phyloP scores from a whole-genome alignment of 371 early-diverging fungal species.

The Mortierella sp. region DNA sequence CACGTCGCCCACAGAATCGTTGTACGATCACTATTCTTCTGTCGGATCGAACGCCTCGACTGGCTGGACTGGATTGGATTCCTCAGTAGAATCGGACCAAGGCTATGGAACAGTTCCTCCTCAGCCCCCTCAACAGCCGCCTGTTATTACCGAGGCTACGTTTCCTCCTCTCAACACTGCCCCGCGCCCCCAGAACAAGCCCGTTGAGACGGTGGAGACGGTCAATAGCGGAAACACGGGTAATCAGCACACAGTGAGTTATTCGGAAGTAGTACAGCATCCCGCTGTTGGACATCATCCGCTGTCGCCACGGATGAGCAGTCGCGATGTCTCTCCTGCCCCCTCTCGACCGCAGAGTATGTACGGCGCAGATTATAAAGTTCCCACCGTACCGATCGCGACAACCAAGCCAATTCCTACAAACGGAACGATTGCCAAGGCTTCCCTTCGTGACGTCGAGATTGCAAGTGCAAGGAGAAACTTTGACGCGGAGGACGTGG shows the following conservation, averaged over 20 bases:
- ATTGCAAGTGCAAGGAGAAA: constrained; percentile 5
- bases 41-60: constrained; percentile 37
- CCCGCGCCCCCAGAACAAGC: background rate
- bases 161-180: constrained; percentile 38
- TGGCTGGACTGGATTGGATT: constrained; percentile 33
- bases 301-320: constrained; percentile 17
- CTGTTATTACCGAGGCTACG: constrained; percentile 40
- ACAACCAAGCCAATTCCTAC: background rate
- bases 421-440: constrained; percentile 11
- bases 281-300: constrained; percentile 15
- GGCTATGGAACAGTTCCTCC: constrained; percentile 51
- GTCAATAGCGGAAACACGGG: background rate
- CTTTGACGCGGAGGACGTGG: constrained; percentile 32
- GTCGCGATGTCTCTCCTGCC: constrained; percentile 15
- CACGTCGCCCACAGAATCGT: constrained; percentile 39
- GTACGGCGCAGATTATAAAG: constrained; percentile 4
- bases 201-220: background rate
- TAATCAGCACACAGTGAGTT: constrained; percentile 23
- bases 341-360: constrained; percentile 16
- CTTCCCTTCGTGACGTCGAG: constrained; percentile 28
- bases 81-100: constrained; percentile 48
- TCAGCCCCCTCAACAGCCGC: constrained; percentile 33
- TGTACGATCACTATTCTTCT: constrained; percentile 50
- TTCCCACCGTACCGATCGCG: background rate
- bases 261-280: constrained; percentile 39